phyloP scores from a whole-genome alignment of 2,329 filamentous ascomycete genomes.

The Diaporthe aspalathi region DNA sequence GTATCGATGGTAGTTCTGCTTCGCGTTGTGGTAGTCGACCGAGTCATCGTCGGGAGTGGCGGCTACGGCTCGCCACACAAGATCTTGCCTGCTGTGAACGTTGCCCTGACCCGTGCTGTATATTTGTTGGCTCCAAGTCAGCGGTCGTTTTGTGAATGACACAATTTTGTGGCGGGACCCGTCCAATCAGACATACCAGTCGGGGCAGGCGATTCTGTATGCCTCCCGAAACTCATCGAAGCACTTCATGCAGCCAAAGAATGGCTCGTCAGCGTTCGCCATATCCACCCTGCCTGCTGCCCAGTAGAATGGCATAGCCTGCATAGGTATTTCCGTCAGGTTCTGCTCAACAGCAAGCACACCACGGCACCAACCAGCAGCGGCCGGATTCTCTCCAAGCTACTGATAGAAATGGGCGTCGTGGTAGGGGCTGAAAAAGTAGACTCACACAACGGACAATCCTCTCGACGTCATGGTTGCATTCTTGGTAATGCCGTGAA shows the following conservation, averaged over 20 bases:
- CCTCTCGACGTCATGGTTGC: background rate
- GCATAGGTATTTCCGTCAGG: background rate
- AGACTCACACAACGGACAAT: slow-evolving; percentile 20
- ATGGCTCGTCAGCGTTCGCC: background rate
- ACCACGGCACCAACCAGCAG: too few species aligned
- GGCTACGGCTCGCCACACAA: background rate
- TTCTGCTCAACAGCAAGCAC: too few species aligned
- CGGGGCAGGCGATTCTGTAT: background rate
- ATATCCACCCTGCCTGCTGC: background rate
- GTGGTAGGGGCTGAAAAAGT: background rate
- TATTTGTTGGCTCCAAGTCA: background rate
- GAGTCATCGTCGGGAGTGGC: too few species aligned
- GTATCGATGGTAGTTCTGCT: slow-evolving; percentile 13
- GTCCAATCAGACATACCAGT: slow-evolving; percentile 1
- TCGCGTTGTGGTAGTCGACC: background rate
- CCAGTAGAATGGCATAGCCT: slow-evolving; percentile 24
- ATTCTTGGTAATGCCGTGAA: background rate
- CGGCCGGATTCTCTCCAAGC: background rate
- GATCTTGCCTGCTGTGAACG: background rate
- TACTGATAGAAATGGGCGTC: too few species aligned
- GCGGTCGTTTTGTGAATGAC: background rate
- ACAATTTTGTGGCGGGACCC: too few species aligned
- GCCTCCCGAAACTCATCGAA: slow-evolving; percentile 9
- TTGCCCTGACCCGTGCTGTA: background rate
- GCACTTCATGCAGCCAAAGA: slow-evolving; percentile 11